Base-by-base conservation (phyloP, 176 grass and related monocot genomes). In the Aechmea fasciata region DNA sequence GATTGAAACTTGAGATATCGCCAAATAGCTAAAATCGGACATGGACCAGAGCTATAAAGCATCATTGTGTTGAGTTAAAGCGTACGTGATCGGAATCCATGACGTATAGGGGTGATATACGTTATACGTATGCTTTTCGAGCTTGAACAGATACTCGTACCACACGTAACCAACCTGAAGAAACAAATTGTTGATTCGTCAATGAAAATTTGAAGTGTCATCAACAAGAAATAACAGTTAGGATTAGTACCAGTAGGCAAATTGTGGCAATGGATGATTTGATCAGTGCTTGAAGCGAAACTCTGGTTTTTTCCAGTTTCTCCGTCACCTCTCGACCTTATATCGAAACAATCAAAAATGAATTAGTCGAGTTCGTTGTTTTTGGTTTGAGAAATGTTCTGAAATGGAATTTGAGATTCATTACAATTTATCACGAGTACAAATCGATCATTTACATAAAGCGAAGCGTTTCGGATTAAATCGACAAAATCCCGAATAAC, bases 311-410 rank as follows among this genome's bases (percentile, higher is more conserved):
- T 83, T 87, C 80, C 1, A 83, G 17, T 68, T 66, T 83, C 19
- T 73, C 72, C 72, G 83, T 69, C 80, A 83, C 68, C 69, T 76
- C 74, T 80, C 80, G 1, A 87, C 77, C 85, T 87, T 87, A 61
- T 73, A 18, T 59, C 55, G 20, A 59, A 9, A 19, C 55, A 59
- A 33, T 33, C n/a, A 59, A 3, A 20, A 59, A 59, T 2, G 55
- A 13, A 57, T 57, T 24, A 24, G 24, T 24, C 24, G 24, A 24
- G 24, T 24, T 24, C 1, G 24, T 24, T 24, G 24, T 24, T 24
- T 24, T 24, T 24, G 24, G 24, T 24, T 24, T 24, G 24, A 24
- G 24, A 24, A 1, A 24, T 24, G 0, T 24, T 1, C 24, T 24
- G 24, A 33, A 33, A 33, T 6, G 29, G 29, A 33, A 33, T 33